These are phyloP conservation scores for Aspergillus phoenicis DNA, from an alignment of 2,329 filamentous ascomycete genomes.

Conservation along the genomic window DNA sequence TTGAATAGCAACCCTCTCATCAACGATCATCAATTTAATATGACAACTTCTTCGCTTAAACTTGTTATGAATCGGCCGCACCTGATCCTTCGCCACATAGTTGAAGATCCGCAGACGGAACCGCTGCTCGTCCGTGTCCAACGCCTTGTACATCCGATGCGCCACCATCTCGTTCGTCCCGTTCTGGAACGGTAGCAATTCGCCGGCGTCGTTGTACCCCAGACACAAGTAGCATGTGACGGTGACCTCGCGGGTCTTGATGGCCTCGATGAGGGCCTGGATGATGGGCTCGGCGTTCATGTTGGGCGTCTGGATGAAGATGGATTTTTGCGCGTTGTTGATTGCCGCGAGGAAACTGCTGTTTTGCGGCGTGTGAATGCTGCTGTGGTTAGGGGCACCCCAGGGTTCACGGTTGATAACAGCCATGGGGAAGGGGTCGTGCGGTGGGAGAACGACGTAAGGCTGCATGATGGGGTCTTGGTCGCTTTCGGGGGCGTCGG, in stretches of 20 bases:
- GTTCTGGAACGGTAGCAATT: conserved; percentile 73
- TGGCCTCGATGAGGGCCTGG: conserved; percentile 64
- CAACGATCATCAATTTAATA: conserved; percentile 75
- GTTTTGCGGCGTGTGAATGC: conserved; percentile 70
- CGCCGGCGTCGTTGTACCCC: conserved; percentile 77
- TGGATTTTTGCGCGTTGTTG: conserved; percentile 60
- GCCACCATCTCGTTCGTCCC: conserved; percentile 75
- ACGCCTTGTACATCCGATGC: conserved; percentile 58
- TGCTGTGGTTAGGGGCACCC: conserved; percentile 63
- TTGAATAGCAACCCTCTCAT: conserved; percentile 68
- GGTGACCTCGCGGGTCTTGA: conserved; percentile 63
- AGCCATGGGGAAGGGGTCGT: conserved; percentile 68
- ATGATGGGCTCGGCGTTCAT: conserved; percentile 72
- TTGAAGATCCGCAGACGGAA: conserved; percentile 63
- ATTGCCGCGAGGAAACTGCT: conserved; percentile 72
- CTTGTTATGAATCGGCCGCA: conserved; percentile 65
- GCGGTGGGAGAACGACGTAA: conserved; percentile 59
- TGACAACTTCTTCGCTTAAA: conserved; percentile 71
- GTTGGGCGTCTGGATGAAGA: conserved; percentile 81
- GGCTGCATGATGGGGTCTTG: conserved; percentile 65
- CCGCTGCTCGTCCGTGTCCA: conserved; percentile 56
- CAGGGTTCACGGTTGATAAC: conserved; percentile 70
- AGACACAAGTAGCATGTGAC: conserved; percentile 73
- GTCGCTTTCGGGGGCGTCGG: conserved; percentile 57
- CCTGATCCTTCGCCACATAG: conserved; percentile 76